Conservation (phyloP, 805 yeast species). For the Metschnikowia lachancei region DNA sequence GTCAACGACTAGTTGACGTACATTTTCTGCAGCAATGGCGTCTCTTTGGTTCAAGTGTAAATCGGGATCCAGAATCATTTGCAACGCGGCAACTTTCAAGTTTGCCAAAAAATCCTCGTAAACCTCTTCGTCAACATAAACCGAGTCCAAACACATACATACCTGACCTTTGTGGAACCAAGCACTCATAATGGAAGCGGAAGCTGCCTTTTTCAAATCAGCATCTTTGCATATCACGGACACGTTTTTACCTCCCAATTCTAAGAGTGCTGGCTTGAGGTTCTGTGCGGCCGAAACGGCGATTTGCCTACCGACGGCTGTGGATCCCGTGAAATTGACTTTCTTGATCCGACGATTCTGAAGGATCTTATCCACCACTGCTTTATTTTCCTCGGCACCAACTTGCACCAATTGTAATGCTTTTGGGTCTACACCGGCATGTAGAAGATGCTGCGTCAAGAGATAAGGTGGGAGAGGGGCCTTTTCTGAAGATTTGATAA, state of each 20-base stretch:
- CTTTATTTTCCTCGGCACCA: constrained; percentile 24
- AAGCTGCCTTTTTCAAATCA: constrained; percentile 32
- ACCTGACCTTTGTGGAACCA: constrained; percentile 49
- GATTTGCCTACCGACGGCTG: constrained; percentile 37
- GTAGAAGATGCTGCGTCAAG: constrained; percentile 31
- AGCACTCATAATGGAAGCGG: constrained; percentile 28
- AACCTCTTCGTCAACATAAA: constrained; percentile 34
- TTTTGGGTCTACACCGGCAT: constrained; percentile 39
- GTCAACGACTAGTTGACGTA: constrained; percentile 30
- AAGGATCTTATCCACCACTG: constrained; percentile 27
- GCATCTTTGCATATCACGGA: constrained; percentile 34
- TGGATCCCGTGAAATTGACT: constrained; percentile 48
- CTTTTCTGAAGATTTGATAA: constrained; percentile 41
- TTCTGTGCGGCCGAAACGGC: constrained; percentile 36
- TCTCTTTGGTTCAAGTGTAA: constrained; percentile 31
- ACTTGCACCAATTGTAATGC: constrained; percentile 37
- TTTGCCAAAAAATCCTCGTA: constrained; percentile 29
- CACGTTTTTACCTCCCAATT: constrained; percentile 47
- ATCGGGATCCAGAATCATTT: constrained; percentile 20
- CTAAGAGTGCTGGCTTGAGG: constrained; percentile 42
- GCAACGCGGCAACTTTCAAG: constrained; percentile 19
- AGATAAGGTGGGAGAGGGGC: constrained; percentile 35
- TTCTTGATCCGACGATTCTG: constrained; percentile 29
- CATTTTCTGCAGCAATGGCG: constrained; percentile 20
- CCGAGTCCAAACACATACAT: constrained; percentile 46